Evolutionary conservation across 169 alveolate genomes (phyloP).

Genomic region (Cryptosporidium parvum): DNA sequence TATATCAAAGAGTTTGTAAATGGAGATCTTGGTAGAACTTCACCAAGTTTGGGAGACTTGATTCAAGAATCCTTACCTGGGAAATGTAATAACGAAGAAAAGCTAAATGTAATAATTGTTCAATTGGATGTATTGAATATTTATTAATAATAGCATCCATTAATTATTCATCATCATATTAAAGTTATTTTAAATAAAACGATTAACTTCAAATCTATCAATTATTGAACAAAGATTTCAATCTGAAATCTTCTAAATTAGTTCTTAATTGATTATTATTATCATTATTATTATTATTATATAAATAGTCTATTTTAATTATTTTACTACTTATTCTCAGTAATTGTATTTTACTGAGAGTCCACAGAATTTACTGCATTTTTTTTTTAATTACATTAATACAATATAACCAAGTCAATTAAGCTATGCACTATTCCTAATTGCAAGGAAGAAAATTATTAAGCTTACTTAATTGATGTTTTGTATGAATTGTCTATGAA

Average conservation of each 20-base stretch:
- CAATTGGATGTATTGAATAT: conserved; percentile 56
- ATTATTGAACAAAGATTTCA: background rate
- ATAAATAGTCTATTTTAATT: background rate
- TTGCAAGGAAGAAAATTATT: too few species aligned
- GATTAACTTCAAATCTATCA: background rate
- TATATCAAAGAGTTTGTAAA: conserved; percentile 92
- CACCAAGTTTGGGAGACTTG: conserved; percentile 86
- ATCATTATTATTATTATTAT: too few species aligned
- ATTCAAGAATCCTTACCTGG: conserved; percentile 70
- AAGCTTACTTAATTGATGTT: too few species aligned
- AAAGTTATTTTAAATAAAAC: too few species aligned
- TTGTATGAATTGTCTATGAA: too few species aligned
- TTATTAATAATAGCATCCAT: background rate
- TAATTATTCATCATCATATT: too few species aligned
- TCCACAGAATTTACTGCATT: background rate
- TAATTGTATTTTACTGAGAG: background rate
- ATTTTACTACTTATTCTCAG: background rate
- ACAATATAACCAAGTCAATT: background rate
- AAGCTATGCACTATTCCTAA: too few species aligned
- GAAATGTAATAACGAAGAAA: background rate
- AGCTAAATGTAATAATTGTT: conserved; percentile 21
- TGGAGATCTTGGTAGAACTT: conserved; percentile 91
- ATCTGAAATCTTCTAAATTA: background rate
- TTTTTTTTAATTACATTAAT: too few species aligned
- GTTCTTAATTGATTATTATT: background rate